phyloP scores from a whole-genome alignment of 2,329 filamentous ascomycete genomes.

The Pestalotiopsis sp. region DNA sequence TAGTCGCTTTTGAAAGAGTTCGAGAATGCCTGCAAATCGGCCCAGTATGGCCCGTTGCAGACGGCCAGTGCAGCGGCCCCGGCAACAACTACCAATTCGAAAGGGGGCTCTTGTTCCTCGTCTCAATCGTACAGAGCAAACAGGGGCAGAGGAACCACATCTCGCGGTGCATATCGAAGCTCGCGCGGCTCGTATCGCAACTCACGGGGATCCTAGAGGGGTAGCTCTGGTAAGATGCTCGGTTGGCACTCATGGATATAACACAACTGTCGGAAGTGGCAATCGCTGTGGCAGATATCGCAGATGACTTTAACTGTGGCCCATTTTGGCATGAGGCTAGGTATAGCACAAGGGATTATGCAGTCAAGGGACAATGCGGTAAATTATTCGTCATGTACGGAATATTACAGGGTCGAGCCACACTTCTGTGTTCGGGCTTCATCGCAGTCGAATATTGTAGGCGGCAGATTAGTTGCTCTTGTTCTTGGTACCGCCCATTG shows the following conservation, averaged over 20 bases:
- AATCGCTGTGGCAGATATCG: no score
- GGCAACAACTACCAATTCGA: neutral
- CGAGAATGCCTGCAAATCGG: neutral
- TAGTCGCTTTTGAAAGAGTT: constrained; percentile 19
- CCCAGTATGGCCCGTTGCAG: neutral
- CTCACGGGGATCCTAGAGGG: neutral
- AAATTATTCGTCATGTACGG: neutral
- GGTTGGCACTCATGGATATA: no score
- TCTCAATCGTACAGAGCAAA: neutral
- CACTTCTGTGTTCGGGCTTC: neutral
- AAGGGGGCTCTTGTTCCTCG: neutral
- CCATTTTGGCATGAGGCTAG: no score
- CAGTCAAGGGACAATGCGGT: neutral
- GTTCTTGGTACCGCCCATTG: constrained; percentile 38
- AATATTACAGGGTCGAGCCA: neutral
- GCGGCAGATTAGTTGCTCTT: constrained; percentile 24
- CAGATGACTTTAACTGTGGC: no score
- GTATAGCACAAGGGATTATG: no score
- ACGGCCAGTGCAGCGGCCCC: neutral
- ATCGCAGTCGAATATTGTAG: neutral
- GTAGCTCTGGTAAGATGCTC: no score
- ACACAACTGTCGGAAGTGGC: no score
- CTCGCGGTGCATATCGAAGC: neutral
- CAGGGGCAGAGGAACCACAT: neutral
- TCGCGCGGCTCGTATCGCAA: neutral